Percentiles rank a stretch among this genome's conserved stretches.
Conservation (phyloP, 2,329 filamentous ascomycete genomes). For the Pyrenochaeta sp. region DNA sequence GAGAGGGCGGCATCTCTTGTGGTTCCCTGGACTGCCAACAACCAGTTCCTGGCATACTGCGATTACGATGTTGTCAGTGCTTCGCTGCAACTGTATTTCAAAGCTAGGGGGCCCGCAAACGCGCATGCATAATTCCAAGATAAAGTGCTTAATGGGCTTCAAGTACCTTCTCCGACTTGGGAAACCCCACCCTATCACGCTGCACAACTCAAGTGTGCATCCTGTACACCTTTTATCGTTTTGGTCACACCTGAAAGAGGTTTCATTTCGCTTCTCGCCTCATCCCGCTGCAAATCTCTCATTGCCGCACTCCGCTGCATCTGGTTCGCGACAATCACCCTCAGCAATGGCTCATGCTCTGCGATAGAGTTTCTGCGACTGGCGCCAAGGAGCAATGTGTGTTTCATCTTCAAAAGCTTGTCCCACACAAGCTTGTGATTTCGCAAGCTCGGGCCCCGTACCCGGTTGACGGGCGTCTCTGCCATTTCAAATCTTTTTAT, state of each 20-base stretch:
- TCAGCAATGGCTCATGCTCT: neutral
- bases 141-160: too few species aligned
- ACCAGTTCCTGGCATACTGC: neutral
- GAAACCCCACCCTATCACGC: neutral
- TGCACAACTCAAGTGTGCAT: neutral
- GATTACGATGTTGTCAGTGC: too few species aligned
- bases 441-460: neutral
- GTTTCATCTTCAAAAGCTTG: conserved; percentile 16
- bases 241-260: too few species aligned
- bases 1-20: neutral
- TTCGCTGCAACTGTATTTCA: too few species aligned
- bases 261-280: conserved; percentile 6
- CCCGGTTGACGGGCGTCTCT: neutral
- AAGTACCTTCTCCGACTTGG: neutral
- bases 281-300: neutral
- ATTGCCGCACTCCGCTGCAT: conserved; percentile 4
- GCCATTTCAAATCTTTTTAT: neutral
- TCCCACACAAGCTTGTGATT: conserved; percentile 5
- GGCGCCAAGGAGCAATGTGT: conserved; percentile 7
- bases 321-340: conserved; percentile 11
- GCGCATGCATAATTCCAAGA: too few species aligned
- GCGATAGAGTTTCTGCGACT: conserved; percentile 1
- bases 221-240: neutral
- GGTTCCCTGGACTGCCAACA: neutral
- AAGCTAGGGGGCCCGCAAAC: too few species aligned